phyloP scores from a whole-genome alignment of 1,284 basidiomycete species.

The Waitea zeae region DNA sequence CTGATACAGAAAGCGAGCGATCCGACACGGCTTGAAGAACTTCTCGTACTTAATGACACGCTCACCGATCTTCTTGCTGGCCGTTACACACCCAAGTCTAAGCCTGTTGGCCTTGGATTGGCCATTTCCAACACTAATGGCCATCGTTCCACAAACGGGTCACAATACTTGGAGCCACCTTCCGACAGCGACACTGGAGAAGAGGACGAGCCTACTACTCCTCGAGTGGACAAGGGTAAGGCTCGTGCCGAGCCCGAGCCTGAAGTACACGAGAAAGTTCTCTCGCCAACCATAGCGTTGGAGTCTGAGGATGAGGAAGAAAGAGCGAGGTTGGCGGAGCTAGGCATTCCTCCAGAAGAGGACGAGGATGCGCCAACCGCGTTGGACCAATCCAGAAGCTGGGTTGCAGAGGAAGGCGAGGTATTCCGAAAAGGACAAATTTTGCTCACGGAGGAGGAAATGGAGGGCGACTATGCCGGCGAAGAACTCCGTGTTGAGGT shows the following conservation, averaged over 20 bases:
- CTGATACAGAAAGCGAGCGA: conserved; percentile 44
- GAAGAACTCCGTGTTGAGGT: conserved; percentile 76
- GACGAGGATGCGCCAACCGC: conserved; percentile 24
- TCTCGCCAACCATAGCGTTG: conserved; percentile 48
- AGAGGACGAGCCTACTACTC: conserved; percentile 31
- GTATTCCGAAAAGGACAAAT: conserved; percentile 80
- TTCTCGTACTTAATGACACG: conserved; percentile 58
- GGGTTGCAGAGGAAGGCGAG: conserved; percentile 83
- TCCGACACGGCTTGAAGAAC: conserved; percentile 36
- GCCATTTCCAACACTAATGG: conserved; percentile 2
- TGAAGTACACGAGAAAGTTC: conserved; percentile 44
- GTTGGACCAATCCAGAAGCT: conserved; percentile 48
- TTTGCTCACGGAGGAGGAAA: conserved; percentile 66
- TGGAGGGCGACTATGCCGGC: conserved; percentile 72
- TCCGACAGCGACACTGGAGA: conserved; percentile 11
- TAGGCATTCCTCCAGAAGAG: conserved; percentile 13
- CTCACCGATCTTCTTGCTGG: conserved; percentile 33
- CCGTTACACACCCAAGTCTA: conserved; percentile 19
- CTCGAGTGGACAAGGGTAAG: conserved; percentile 60
- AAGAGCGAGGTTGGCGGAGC: conserved; percentile 10
- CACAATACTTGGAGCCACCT: too few species aligned
- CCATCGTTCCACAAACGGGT: not conserved
- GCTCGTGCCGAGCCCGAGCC: conserved; percentile 48
- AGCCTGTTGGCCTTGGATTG: conserved; percentile 31
- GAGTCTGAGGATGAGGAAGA: conserved; percentile 41